Conservation (phyloP, 495 filamentous ascomycete species). For the Annulohypoxylon stygium region DNA sequence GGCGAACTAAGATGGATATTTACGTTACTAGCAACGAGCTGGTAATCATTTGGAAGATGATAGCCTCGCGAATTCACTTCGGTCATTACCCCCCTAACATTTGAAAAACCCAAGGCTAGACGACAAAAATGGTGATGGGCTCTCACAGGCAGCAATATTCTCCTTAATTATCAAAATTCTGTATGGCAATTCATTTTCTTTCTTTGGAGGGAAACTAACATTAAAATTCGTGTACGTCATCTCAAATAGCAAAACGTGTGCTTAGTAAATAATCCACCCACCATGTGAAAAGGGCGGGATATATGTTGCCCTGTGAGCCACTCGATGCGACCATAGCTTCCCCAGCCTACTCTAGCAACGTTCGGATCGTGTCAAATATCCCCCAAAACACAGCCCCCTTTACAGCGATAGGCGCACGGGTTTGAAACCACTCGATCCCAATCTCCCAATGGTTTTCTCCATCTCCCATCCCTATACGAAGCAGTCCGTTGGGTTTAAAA, state of each 20-base stretch:
- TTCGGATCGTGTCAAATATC: slow-evolving; percentile 8
- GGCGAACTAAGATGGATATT: too few species aligned
- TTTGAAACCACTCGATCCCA: not conserved
- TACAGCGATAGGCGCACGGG: not conserved
- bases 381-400: slow-evolving; percentile 1
- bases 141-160: not conserved
- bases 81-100: too few species aligned
- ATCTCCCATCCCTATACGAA: not conserved
- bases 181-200: not conserved
- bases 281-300: slow-evolving; percentile 10
- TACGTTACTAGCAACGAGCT: too few species aligned
- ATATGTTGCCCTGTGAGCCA: not conserved
- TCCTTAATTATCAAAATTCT: not conserved
- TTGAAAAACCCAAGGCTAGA: not conserved
- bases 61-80: too few species aligned
- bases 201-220: slow-evolving; percentile 20
- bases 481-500: not conserved
- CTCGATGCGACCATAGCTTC: slow-evolving; percentile 22
- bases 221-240: slow-evolving; percentile 47
- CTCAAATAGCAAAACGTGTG: slow-evolving; percentile 32
- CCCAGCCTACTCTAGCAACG: slow-evolving; percentile 10
- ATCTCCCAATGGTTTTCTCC: not conserved
- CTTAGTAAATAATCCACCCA: slow-evolving; percentile 22
- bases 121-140: not conserved
- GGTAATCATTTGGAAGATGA: too few species aligned